A percentile compares a stretch with the other conserved stretches of the same genome.
Conservation (phyloP, 768 basidiomycete genomes). For the Boletus edulis region DNA sequence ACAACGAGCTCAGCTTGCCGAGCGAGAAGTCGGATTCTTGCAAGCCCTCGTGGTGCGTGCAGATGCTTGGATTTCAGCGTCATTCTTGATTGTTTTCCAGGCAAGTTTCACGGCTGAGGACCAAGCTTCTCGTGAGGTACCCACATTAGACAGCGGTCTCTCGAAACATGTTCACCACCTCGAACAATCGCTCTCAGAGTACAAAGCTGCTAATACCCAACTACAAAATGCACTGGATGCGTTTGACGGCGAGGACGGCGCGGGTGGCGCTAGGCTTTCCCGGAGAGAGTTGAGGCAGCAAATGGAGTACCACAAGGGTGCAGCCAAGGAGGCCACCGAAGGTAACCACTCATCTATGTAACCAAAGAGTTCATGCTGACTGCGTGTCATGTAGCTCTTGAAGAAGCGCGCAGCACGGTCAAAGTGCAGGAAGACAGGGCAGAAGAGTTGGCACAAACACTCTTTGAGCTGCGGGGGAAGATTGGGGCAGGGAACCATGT, state of each 20-base stretch:
- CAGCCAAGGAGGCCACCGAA: conserved; percentile 38
- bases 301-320: conserved; percentile 37
- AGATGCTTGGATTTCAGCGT: background rate
- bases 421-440: conserved; percentile 49
- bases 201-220: conserved; percentile 47
- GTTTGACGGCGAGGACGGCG: conserved; percentile 35
- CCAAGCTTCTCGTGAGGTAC: conserved; percentile 31
- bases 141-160: conserved; percentile 31
- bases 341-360: conserved; percentile 29
- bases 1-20: conserved; percentile 40
- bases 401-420: conserved; percentile 35
- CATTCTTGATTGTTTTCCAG: conserved; percentile 29
- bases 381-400: conserved; percentile 38
- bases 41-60: conserved; percentile 63
- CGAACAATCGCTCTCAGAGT: conserved; percentile 52
- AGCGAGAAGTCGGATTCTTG: conserved; percentile 66
- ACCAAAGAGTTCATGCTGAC: background rate
- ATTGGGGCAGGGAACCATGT: conserved; percentile 74
- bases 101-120: conserved; percentile 66
- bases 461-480: conserved; percentile 76
- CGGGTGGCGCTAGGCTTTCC: conserved; percentile 19
- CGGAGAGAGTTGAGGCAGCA: conserved; percentile 41
- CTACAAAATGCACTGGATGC: conserved; percentile 50
- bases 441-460: conserved; percentile 71
- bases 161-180: conserved; percentile 50